Percentiles rank a stretch among this genome's conserved stretches.
phyloP scores from a whole-genome alignment of 78 protist genomes.

The Trichosphaerium sp. region DNA sequence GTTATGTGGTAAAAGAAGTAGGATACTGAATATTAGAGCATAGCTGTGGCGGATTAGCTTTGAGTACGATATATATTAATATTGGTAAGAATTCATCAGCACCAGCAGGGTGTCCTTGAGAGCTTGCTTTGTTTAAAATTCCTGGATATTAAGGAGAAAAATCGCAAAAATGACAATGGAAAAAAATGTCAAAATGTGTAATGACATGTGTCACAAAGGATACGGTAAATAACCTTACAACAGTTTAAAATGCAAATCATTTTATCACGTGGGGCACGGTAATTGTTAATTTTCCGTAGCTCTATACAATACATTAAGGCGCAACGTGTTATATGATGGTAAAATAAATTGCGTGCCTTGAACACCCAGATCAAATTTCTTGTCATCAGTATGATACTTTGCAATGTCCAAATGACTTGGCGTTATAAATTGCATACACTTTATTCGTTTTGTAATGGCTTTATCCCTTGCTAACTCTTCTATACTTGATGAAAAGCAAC shows the following conservation, averaged over 20 bases:
- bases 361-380: too few species aligned
- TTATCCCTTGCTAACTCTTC: neutral
- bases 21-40: conserved; percentile 33
- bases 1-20: neutral
- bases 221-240: conserved; percentile 45
- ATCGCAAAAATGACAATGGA: neutral
- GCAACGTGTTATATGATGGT: neutral
- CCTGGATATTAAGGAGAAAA: neutral
- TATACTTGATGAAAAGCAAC: neutral
- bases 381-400: too few species aligned
- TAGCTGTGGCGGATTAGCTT: conserved; percentile 52
- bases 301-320: conserved; percentile 9
- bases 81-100: conserved; percentile 78
- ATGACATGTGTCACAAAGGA: neutral
- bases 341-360: conserved; percentile 11
- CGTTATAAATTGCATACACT: conserved; percentile 5
- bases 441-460: neutral
- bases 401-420: conserved; percentile 30
- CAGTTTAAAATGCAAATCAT: conserved; percentile 64
- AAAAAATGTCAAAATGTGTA: neutral
- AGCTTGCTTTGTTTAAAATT: neutral
- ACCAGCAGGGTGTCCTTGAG: conserved; percentile 16
- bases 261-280: conserved; percentile 69
- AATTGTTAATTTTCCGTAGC: conserved; percentile 38
- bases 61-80: conserved; percentile 53